phyloP scores from a whole-genome alignment of 129 eudicot genomes.

The Flaveria linearis region DNA sequence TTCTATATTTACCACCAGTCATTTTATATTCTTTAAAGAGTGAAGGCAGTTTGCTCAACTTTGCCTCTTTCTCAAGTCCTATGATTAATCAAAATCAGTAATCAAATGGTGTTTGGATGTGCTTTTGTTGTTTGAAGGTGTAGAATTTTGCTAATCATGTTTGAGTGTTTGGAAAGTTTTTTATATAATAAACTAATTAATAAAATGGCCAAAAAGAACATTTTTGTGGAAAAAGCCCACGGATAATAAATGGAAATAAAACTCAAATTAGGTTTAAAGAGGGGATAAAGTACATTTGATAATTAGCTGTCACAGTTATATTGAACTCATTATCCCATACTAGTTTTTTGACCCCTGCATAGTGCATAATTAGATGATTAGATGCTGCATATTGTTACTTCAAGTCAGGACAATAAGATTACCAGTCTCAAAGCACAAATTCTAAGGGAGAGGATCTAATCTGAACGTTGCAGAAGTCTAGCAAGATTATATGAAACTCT shows the following conservation, averaged over 20 bases:
- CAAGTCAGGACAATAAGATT: neutral
- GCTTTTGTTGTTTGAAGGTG: neutral
- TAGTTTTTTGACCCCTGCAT: neutral
- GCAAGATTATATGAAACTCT: neutral
- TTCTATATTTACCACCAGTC: neutral
- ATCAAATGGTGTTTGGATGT: neutral
- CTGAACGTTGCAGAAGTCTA: neutral
- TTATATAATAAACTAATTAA: neutral
- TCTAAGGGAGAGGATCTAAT: neutral
- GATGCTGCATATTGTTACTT: neutral
- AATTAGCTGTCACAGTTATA: neutral
- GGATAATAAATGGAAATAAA: neutral
- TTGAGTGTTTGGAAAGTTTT: neutral
- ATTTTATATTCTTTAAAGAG: neutral
- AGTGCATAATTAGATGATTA: neutral
- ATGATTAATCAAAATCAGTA: neutral
- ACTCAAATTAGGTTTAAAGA: neutral
- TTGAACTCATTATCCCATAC: neutral
- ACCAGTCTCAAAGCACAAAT: neutral
- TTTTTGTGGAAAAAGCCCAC: neutral
- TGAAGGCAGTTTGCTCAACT: neutral
- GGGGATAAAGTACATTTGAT: neutral
- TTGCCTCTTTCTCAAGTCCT: constrained; percentile 5
- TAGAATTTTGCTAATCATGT: neutral
- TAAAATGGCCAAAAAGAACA: neutral